These are phyloP conservation scores for Neurospora crassa DNA, from an alignment of 2,329 filamentous ascomycete genomes.

Conservation along the genomic window DNA sequence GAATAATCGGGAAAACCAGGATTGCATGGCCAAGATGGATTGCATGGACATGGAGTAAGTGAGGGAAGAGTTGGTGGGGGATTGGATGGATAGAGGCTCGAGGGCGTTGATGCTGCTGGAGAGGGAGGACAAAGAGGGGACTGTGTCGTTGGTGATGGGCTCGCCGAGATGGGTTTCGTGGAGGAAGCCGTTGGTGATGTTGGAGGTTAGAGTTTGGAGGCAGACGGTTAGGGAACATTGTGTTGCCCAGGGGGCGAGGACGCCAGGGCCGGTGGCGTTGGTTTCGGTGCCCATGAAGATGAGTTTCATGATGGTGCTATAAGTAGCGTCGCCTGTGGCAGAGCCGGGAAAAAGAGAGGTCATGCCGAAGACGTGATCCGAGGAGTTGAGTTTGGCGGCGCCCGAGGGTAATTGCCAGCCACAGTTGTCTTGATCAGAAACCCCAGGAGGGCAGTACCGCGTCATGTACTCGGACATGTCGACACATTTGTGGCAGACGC, in stretches of 20 bases:
- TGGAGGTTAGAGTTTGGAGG: conserved; percentile 21
- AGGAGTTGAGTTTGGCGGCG: conserved; percentile 15
- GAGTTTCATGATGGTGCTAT: conserved; percentile 24
- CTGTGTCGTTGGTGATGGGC: conserved; percentile 18
- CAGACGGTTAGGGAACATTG: conserved; percentile 23
- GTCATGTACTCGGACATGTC: conserved; percentile 22
- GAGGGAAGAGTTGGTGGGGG: conserved; percentile 6
- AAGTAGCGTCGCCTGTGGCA: conserved; percentile 19
- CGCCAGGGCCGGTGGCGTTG: conserved; percentile 15
- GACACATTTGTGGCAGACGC: conserved; percentile 20
- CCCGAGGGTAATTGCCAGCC: conserved; percentile 23
- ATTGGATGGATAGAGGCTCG: conserved; percentile 14
- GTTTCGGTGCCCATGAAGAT: conserved; percentile 26
- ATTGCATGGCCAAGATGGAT: conserved; percentile 22
- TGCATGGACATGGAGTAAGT: conserved; percentile 19
- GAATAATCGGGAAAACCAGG: conserved; percentile 24
- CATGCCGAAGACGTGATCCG: conserved; percentile 24
- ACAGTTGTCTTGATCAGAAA: conserved; percentile 11
- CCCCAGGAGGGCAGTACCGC: conserved; percentile 16
- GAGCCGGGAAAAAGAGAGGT: conserved; percentile 20
- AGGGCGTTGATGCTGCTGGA: conserved; percentile 11
- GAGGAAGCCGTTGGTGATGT: conserved; percentile 20
- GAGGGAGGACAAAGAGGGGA: conserved; percentile 10
- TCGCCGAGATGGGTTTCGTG: conserved; percentile 15
- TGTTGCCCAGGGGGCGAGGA: conserved; percentile 21